Base-by-base conservation (phyloP, 768 basidiomycete species). In the Naganishia vaughanmartiniae region DNA sequence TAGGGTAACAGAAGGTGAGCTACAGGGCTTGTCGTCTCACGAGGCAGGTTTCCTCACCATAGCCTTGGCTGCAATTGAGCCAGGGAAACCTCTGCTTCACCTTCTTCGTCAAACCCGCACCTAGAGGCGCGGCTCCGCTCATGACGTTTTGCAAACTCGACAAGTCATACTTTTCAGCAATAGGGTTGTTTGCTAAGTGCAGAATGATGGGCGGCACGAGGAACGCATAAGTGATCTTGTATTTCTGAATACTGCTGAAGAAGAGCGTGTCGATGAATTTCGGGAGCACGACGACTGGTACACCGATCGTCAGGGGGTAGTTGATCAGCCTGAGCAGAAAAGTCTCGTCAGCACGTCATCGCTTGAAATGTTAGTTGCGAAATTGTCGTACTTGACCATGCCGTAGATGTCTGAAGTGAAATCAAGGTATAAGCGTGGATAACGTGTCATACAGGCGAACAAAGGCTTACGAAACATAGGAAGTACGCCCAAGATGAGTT, bases 61-160 rank as follows among this genome's bases (percentile, higher is more conserved):
- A 91, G 0, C 89, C 89, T 88, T 73, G 56, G 15, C 45, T 54
- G 46, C 72, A 30, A 26, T 57, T 69, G 1, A 48, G 12, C 31
- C 54, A 58, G 28, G 67, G 71, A 21, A 85, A 75, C 63, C 82
- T 82, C 15, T 74, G 69, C 51, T 79, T 74, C n/a, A 88, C 86
- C 26, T 86, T 82, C 30, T 84, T 81, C 2, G 86, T 85, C 21
- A 93, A 83, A 1, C 86, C 85, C 0, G 85, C 84, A 0, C 89
- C 88, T 1, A 93, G 81, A 0, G 93, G 92, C 1, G 93, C 93
- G 0, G 92, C 93, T 2, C 90, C 92, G 4, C 87, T 90, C 72
- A 87, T 84, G 36, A 93, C 73, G 2, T 84, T 75, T n/a, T 83
- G 75, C 15, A 93, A 76, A 2, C 87, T 85, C 0, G 85, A 85